These are phyloP conservation scores for Chlorella sp. DNA, from an alignment of 139 green algal genomes.

Conservation along the genomic window DNA sequence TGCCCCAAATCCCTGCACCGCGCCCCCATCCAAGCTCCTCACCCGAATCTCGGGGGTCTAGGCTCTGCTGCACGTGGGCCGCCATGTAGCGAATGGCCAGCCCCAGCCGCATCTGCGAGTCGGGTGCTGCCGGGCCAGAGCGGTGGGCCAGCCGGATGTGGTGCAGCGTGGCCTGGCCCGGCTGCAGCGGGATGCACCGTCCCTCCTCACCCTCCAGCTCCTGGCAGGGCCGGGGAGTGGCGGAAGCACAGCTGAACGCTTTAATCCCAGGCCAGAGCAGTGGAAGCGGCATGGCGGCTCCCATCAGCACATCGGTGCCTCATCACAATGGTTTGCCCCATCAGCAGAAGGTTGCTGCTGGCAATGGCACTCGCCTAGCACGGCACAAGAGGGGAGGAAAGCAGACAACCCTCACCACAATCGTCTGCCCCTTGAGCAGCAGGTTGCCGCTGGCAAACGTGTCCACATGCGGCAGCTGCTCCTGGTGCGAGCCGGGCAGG, in stretches of 20 bases:
- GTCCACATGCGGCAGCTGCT: constrained; percentile 34
- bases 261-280: no score
- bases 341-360: no score
- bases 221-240: background rate
- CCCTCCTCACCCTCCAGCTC: constrained; percentile 19
- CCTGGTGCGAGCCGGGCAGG: constrained; percentile 1
- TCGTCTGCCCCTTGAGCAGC: constrained; percentile 37
- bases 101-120: background rate
- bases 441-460: constrained; percentile 24
- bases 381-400: no score
- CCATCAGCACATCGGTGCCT: no score
- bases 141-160: constrained; percentile 36
- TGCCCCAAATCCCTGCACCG: no score
- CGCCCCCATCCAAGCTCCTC: background rate
- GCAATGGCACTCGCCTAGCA: no score
- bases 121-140: constrained; percentile 3
- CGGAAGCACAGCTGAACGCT: no score
- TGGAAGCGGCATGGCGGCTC: no score
- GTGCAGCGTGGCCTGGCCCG: constrained; percentile 32
- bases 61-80: constrained; percentile 28
- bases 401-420: constrained; percentile 1
- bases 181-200: background rate
- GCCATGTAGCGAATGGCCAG: constrained; percentile 34
- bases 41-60: constrained; percentile 21
- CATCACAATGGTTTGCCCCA: no score